Conservation (phyloP, 768 basidiomycete genomes). For the Xanthoconium purpureum region DNA sequence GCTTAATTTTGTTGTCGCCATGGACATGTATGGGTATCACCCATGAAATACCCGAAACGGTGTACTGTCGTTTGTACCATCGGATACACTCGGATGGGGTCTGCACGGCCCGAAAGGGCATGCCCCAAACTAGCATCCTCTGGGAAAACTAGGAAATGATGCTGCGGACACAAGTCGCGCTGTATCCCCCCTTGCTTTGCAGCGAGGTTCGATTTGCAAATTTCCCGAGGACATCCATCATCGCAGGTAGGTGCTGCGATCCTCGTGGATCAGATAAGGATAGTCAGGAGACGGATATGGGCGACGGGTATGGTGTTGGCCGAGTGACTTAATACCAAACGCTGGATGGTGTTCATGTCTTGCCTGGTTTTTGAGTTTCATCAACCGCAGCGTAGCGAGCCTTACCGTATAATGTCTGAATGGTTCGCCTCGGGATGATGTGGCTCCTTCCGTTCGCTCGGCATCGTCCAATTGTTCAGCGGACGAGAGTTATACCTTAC, state of each 20-base stretch:
- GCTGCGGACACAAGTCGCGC: conserved; percentile 39
- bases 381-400: conserved; percentile 49
- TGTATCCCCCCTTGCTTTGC: conserved; percentile 50
- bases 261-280: conserved; percentile 37
- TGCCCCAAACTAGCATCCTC: conserved; percentile 38
- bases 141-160: conserved; percentile 37
- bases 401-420: conserved; percentile 42
- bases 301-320: conserved; percentile 20
- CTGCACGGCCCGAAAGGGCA: conserved; percentile 18
- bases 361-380: conserved; percentile 47
- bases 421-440: conserved; percentile 36
- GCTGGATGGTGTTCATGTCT: conserved; percentile 38
- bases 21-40: conserved; percentile 13
- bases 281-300: conserved; percentile 32
- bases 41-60: conserved; percentile 12
- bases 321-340: conserved; percentile 28
- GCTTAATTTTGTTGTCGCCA: conserved; percentile 18
- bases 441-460: conserved; percentile 22
- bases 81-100: conserved; percentile 28
- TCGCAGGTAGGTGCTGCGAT: conserved; percentile 31
- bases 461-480: conserved; percentile 11
- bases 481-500: conserved; percentile 8
- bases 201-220: conserved; percentile 31
- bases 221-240: conserved; percentile 35
- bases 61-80: conserved; percentile 5